These are phyloP conservation scores for Linanthus parryae DNA, from an alignment of 148 eudicot genomes.

Conservation along the genomic window DNA sequence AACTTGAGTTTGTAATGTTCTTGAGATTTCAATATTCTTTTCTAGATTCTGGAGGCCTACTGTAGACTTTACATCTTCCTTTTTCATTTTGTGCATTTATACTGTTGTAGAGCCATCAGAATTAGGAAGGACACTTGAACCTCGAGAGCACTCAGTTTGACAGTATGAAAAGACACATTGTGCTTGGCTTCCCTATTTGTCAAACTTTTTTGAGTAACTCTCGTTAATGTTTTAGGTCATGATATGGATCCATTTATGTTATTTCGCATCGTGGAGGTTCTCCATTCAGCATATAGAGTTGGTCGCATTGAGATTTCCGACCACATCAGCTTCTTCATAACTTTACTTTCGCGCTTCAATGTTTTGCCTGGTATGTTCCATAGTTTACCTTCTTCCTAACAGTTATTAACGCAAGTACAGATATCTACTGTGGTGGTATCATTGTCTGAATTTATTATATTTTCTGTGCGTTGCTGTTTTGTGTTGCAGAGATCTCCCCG, in stretches of 20 bases:
- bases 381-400: background rate
- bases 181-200: too few relatives aligned
- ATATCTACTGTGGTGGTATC: too few relatives aligned
- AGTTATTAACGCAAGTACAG: too few relatives aligned
- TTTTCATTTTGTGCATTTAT: too few relatives aligned
- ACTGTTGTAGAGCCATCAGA: background rate
- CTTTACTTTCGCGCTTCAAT: slow-evolving; percentile 62
- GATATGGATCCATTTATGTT: slow-evolving; percentile 52
- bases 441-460: background rate
- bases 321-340: slow-evolving; percentile 74
- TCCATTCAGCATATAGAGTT: slow-evolving; percentile 67
- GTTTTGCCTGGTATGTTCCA: slow-evolving; percentile 44
- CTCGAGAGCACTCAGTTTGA: too few relatives aligned
- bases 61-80: too few relatives aligned
- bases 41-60: too few relatives aligned
- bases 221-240: slow-evolving; percentile 36
- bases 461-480: background rate
- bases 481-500: slow-evolving; percentile 38
- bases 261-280: slow-evolving; percentile 67
- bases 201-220: background rate
- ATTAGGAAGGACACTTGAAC: background rate
- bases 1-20: too few relatives aligned
- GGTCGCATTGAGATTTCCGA: slow-evolving; percentile 69
- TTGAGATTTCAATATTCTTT: too few relatives aligned
- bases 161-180: too few relatives aligned